Conservation (phyloP, 768 basidiomycete genomes). For the Rhodosporidiobolus sp. region DNA sequence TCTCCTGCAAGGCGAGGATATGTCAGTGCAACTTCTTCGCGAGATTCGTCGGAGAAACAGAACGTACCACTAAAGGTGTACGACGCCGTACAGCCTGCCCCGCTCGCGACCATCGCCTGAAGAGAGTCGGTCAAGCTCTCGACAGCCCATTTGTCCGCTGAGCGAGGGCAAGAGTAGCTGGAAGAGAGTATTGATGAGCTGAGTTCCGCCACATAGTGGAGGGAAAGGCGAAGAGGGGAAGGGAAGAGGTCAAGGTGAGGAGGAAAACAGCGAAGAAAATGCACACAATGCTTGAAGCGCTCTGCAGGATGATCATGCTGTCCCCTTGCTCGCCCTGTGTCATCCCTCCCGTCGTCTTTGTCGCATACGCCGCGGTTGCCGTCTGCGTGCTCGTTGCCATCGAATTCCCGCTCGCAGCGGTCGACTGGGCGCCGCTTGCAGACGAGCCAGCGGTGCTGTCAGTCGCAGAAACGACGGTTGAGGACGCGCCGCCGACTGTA, state of each 20-base stretch:
- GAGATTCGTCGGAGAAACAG: too few species aligned
- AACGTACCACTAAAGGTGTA: slow-evolving; percentile 9
- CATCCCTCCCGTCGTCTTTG: background rate
- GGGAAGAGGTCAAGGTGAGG: background rate
- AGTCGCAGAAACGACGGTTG: too few species aligned
- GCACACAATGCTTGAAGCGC: background rate
- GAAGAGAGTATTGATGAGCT: too few species aligned
- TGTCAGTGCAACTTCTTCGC: background rate
- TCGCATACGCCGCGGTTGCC: background rate
- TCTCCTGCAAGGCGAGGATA: slow-evolving; percentile 1
- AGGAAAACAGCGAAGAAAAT: background rate
- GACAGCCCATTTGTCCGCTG: background rate
- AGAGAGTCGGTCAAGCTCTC: background rate
- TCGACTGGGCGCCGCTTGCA: too few species aligned
- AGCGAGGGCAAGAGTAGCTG: slow-evolving; percentile 11
- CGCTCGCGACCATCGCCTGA: slow-evolving; percentile 2
- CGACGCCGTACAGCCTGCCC: slow-evolving; percentile 8
- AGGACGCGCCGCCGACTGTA: too few species aligned
- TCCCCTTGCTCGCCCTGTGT: background rate
- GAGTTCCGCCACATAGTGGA: too few species aligned
- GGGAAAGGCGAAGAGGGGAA: background rate
- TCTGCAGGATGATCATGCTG: background rate
- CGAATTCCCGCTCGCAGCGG: too few species aligned
- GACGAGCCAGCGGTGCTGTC: too few species aligned
- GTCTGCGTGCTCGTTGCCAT: background rate